These are phyloP conservation scores for Gaeumannomyces sp. DNA, from an alignment of 2,329 filamentous ascomycete genomes.

Conservation along the genomic window DNA sequence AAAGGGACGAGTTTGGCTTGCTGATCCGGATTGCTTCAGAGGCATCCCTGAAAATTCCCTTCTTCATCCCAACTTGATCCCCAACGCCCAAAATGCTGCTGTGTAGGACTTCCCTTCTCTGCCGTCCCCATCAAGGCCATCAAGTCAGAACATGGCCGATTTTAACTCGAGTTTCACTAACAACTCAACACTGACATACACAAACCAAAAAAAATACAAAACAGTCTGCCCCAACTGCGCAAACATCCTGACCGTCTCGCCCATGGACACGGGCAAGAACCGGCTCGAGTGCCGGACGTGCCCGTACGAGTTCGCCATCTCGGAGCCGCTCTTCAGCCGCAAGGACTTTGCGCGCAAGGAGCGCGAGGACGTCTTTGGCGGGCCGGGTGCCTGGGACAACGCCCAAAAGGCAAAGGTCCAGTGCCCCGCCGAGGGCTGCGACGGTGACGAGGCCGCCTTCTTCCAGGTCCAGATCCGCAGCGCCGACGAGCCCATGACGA, in stretches of 20 bases:
- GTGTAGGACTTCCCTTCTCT: slow-evolving; percentile 39
- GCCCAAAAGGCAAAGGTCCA: slow-evolving; percentile 78
- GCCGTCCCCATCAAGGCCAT: slow-evolving; percentile 11
- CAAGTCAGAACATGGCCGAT: too few species aligned
- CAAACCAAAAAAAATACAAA: neutral
- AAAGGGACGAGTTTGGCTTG: neutral
- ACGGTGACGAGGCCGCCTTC: slow-evolving; percentile 81
- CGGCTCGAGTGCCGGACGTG: slow-evolving; percentile 94
- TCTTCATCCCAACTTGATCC: neutral
- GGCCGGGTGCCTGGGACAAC: slow-evolving; percentile 83
- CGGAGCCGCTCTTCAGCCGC: slow-evolving; percentile 72
- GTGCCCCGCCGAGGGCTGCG: slow-evolving; percentile 75
- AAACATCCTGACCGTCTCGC: slow-evolving; percentile 73
- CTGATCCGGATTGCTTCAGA: too few species aligned
- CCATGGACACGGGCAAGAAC: slow-evolving; percentile 56
- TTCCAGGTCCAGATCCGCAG: slow-evolving; percentile 97
- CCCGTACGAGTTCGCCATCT: slow-evolving; percentile 82
- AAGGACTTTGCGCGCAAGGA: slow-evolving; percentile 82
- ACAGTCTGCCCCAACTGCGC: slow-evolving; percentile 77
- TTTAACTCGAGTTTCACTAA: too few species aligned
- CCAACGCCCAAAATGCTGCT: slow-evolving; percentile 50
- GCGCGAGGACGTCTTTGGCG: slow-evolving; percentile 84
- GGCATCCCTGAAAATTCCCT: too few species aligned
- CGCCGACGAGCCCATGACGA: slow-evolving; percentile 98
- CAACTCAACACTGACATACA: too few species aligned